Base-by-base conservation (phyloP, 192 early-diverging fungal species). In the Backusella liffmaniae region DNA sequence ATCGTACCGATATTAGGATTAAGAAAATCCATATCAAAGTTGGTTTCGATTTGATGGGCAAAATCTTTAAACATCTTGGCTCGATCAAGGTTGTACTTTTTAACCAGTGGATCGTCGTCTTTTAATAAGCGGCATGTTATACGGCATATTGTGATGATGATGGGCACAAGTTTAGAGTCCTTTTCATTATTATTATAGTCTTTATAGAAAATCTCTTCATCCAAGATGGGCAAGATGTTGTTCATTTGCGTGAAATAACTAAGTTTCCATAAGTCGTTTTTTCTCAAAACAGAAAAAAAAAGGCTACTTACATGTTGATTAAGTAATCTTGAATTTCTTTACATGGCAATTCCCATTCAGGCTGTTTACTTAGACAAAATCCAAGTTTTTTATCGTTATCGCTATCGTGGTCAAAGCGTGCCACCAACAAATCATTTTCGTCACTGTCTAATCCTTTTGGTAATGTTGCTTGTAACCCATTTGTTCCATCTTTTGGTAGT, bases 1-100 rank as follows among this genome's bases (percentile, higher is more conserved):
- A 81, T 81, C 21, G 68, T 81, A 3, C 66, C 71, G 0, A 77
- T 66, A 16, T 74, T 71, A 16, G 80, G 80, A 9, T 62, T 62
- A 34, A 77, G 59, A 23, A 77, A 77, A 13, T 81, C 76, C 21
- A 77, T 34, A 8, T 74, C 70, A 18, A 70, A 75, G 16, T 74
- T 65, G 12, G 29, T 8, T 9, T 77, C 51, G 8, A 77, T 23
- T 49, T 71, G 72, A 26, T 72, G 37, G 0, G 49, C 35, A 1
- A 76, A 53, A 18, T 70, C 23, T 1, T 75, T 39, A 53, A 66
- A 81, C 3, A 81, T 26, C 0, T 41, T 41, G 10, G 34, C 39
- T 6, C 46, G 44, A 32, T 67, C 42, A 1, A 81, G 29, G 4
- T 70, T 51, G 56, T 76, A 29, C 53, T 67, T 44, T 41, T 49